These are phyloP conservation scores for Amoebophrya sp. DNA, from an alignment of 169 alveolate genomes.

Conservation along the genomic window DNA sequence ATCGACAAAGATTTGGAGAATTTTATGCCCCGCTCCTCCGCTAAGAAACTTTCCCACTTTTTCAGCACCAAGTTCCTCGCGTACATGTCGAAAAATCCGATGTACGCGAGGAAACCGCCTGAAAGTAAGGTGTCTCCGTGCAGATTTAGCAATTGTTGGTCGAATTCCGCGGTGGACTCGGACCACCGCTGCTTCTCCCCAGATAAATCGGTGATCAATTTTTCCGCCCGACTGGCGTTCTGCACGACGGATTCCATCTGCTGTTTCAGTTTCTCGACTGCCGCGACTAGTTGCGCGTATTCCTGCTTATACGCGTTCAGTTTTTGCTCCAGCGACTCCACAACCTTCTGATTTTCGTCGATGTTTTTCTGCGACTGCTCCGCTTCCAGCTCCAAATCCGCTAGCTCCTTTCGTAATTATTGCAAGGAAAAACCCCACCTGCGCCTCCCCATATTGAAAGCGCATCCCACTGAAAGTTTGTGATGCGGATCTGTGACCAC, in stretches of 20 bases:
- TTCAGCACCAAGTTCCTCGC: constrained; percentile 57
- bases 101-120: constrained; percentile 87
- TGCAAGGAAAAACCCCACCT: not conserved
- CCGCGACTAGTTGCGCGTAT: constrained; percentile 84
- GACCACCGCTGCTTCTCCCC: constrained; percentile 87
- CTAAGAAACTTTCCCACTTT: constrained; percentile 38
- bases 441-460: not conserved
- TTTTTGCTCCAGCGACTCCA: constrained; percentile 81
- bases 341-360: constrained; percentile 77
- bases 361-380: constrained; percentile 70
- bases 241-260: constrained; percentile 77
- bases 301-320: constrained; percentile 85
- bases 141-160: not conserved
- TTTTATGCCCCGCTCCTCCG: constrained; percentile 30
- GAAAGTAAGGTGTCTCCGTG: constrained; percentile 89
- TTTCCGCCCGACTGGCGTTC: constrained; percentile 60
- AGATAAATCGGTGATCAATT: constrained; percentile 68
- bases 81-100: constrained; percentile 87
- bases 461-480: too few relatives aligned
- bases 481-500: not conserved
- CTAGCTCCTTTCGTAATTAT: constrained; percentile 73
- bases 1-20: constrained; percentile 65
- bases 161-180: not conserved
- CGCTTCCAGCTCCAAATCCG: constrained; percentile 72
- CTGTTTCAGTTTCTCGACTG: constrained; percentile 74